A percentile compares a stretch with the other conserved stretches of the same genome.
Conservation (phyloP, 1,284 basidiomycete species). For the Gymnopus androsaceus region DNA sequence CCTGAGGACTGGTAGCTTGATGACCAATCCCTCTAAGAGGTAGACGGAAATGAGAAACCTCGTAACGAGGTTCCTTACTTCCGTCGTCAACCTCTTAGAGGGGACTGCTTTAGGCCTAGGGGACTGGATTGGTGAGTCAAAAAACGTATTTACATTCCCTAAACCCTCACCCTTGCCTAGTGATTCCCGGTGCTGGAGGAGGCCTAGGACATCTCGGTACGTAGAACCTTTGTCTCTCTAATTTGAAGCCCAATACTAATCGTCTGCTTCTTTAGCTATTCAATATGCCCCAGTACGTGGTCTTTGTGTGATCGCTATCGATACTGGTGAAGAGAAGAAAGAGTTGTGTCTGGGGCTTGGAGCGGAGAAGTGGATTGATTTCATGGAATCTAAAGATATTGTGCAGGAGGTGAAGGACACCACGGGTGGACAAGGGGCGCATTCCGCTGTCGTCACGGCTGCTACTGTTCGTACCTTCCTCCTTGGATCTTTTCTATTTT, state of each 20-base stretch:
- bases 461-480: constrained; percentile 38
- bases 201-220: constrained; percentile 70
- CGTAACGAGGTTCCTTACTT: too few relatives aligned
- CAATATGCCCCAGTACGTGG: constrained; percentile 80
- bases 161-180: too few relatives aligned
- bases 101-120: too few relatives aligned
- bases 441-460: constrained; percentile 73
- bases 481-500: neutral
- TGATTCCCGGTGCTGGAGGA: constrained; percentile 78
- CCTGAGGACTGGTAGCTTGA: constrained; percentile 86
- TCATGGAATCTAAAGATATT: constrained; percentile 63
- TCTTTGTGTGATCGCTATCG: constrained; percentile 79
- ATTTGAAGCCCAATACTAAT: constrained; percentile 1
- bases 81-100: too few relatives aligned
- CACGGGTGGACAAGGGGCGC: constrained; percentile 74
- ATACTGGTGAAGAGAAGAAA: constrained; percentile 77
- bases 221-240: constrained; percentile 1
- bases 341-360: constrained; percentile 70
- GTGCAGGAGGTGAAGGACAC: constrained; percentile 62
- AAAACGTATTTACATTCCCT: too few relatives aligned
- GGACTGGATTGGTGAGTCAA: too few relatives aligned
- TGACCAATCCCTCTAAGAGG: too few relatives aligned
- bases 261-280: constrained; percentile 48
- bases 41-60: too few relatives aligned
- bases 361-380: constrained; percentile 82